Evolutionary conservation across 208 protist genomes (phyloP).

Genomic region (Leishmania tropica): DNA sequence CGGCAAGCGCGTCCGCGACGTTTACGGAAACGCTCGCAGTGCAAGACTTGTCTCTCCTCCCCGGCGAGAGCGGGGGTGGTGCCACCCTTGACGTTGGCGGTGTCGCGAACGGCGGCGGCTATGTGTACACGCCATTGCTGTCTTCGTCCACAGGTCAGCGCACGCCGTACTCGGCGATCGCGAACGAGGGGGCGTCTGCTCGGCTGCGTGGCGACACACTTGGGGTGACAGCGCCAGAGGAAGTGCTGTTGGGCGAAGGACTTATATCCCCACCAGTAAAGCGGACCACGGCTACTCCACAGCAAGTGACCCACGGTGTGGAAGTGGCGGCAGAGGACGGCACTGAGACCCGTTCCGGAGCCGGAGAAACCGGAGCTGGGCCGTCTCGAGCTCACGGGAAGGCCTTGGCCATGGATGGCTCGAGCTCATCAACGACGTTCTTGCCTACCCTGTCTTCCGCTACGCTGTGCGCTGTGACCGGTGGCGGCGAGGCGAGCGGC

Average conservation of each 20-base stretch:
- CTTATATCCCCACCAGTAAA: conserved; percentile 20
- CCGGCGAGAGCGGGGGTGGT: conserved; percentile 9
- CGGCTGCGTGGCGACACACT: neutral
- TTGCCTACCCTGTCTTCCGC: neutral
- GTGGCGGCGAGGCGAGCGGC: neutral
- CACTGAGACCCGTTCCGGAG: neutral
- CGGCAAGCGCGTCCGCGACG: neutral
- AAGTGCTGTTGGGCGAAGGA: conserved; percentile 24
- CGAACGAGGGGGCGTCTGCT: neutral
- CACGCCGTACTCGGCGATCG: neutral
- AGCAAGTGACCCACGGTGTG: neutral
- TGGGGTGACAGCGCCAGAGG: neutral
- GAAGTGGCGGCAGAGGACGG: neutral
- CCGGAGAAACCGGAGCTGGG: neutral
- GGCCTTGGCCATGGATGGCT: neutral
- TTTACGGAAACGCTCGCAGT: conserved; percentile 34
- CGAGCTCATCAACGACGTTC: neutral
- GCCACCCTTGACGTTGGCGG: neutral
- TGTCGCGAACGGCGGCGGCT: neutral
- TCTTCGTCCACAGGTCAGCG: neutral
- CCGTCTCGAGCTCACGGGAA: neutral
- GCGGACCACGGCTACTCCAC: conserved; percentile 19
- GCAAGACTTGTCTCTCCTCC: conserved; percentile 38
- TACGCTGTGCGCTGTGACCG: neutral
- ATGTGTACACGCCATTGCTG: neutral